Conservation (phyloP, 768 basidiomycete genomes). For the Kwoniella shandongensis region DNA sequence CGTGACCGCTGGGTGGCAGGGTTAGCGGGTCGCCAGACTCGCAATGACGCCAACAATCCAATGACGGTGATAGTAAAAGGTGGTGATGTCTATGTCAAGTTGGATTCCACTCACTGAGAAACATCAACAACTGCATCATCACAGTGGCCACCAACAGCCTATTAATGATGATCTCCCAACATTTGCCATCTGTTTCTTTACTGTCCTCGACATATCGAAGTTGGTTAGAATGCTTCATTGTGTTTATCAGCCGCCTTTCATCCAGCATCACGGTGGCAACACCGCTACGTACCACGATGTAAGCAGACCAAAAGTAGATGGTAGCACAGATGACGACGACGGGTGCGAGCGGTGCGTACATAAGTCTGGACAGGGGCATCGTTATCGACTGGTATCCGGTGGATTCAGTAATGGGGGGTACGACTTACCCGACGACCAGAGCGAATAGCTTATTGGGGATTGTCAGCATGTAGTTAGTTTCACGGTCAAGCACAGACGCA, state of each 20-base stretch:
- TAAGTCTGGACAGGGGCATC: conserved; percentile 56
- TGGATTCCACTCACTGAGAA: conserved; percentile 34
- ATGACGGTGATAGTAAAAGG: neutral
- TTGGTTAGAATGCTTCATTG: conserved; percentile 10
- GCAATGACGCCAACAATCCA: neutral
- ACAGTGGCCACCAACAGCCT: conserved; percentile 73
- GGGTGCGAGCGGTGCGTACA: conserved; percentile 91
- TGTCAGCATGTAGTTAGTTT: too few relatives aligned
- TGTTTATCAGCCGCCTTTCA: too few relatives aligned
- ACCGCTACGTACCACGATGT: conserved; percentile 30
- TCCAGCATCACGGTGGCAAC: conserved; percentile 75
- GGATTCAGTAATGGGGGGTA: neutral
- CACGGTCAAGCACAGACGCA: too few relatives aligned
- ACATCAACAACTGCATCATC: conserved; percentile 68
- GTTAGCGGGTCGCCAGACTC: neutral
- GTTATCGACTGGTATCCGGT: neutral
- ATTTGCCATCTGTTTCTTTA: conserved; percentile 77
- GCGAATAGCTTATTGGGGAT: conserved; percentile 41
- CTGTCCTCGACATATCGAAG: conserved; percentile 88
- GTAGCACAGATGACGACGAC: conserved; percentile 77
- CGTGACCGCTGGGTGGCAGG: conserved; percentile 25
- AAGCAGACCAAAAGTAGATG: conserved; percentile 70
- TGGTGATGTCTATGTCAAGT: neutral
- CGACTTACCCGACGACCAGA: conserved; percentile 34
- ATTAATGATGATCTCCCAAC: conserved; percentile 85